Percentiles rank a stretch among this genome's conserved stretches.
phyloP scores from a whole-genome alignment of 495 filamentous ascomycete species.

The Amorphotheca resinae region DNA sequence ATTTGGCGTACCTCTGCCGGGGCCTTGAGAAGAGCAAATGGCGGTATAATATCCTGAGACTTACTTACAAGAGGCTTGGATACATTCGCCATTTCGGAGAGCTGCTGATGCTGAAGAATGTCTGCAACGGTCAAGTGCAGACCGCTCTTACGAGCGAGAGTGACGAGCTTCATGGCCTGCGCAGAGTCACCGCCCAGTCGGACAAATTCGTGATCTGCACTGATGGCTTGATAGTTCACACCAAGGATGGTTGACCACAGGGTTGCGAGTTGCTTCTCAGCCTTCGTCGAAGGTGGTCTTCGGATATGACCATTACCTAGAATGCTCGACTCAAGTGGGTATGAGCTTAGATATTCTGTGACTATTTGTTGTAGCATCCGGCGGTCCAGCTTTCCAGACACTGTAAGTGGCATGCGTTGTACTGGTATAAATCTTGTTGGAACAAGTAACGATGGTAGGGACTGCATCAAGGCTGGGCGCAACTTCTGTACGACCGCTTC shows the following conservation, averaged over 20 bases:
- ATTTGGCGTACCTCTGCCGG: background rate
- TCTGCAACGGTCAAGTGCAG: constrained; percentile 42
- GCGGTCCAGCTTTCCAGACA: background rate
- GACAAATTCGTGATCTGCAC: constrained; percentile 41
- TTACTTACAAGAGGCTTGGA: background rate
- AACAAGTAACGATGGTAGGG: background rate
- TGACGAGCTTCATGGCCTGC: constrained; percentile 54
- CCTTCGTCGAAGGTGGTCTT: background rate
- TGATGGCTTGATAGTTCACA: background rate
- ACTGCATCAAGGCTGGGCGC: background rate
- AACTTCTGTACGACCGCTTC: too few species aligned
- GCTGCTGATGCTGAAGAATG: constrained; percentile 41
- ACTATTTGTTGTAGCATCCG: background rate
- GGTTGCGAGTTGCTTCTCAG: background rate
- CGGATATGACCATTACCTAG: background rate
- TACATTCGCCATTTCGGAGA: constrained; percentile 5
- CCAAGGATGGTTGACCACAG: background rate
- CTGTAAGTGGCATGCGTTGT: background rate
- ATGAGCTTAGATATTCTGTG: too few species aligned
- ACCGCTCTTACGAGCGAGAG: constrained; percentile 38
- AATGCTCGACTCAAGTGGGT: background rate
- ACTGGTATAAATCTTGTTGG: background rate
- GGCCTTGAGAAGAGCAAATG: background rate
- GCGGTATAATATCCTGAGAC: background rate
- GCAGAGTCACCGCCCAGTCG: constrained; percentile 56